These are phyloP conservation scores for Ogataea paradorogensis DNA, from an alignment of 805 yeast genomes.

Conservation along the genomic window DNA sequence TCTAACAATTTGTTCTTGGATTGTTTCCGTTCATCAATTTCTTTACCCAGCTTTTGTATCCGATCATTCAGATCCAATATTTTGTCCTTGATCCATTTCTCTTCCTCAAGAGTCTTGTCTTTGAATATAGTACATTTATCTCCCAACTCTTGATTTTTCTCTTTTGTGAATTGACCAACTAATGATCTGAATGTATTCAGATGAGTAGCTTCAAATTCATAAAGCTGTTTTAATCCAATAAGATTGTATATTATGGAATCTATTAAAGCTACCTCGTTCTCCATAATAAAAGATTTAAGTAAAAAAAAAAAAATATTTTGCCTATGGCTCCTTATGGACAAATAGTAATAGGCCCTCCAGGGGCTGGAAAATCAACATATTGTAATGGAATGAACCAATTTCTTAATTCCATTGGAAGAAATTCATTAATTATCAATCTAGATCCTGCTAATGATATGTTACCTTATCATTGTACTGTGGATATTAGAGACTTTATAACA, in stretches of 20 bases:
- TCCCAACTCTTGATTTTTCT: conserved; percentile 19
- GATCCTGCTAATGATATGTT: conserved; percentile 74
- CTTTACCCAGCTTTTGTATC: conserved; percentile 28
- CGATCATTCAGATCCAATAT: conserved; percentile 12
- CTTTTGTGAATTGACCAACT: conserved; percentile 16
- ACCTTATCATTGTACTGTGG: conserved; percentile 54
- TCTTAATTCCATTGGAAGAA: conserved; percentile 89
- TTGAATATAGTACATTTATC: conserved; percentile 18
- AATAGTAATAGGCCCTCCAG: conserved; percentile 96
- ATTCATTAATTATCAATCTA: conserved; percentile 76
- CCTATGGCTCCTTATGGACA: conserved; percentile 71
- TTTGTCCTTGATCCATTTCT: conserved; percentile 12
- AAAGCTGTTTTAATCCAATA: conserved; percentile 25
- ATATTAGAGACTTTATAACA: conserved; percentile 54
- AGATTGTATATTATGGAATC: conserved; percentile 28
- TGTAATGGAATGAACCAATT: conserved; percentile 92
- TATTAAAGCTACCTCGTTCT: conserved; percentile 23
- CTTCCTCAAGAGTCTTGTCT: conserved; percentile 22
- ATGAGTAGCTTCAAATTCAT: conserved; percentile 27
- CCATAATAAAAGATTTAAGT: conserved; percentile 16
- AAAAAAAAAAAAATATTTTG: neutral
- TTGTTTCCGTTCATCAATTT: conserved; percentile 35
- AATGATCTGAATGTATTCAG: conserved; percentile 16
- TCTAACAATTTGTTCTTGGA: conserved; percentile 28
- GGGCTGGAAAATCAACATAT: conserved; percentile 94